phyloP scores from a whole-genome alignment of 371 early-diverging fungal genomes.

The Mucor ambiguus region DNA sequence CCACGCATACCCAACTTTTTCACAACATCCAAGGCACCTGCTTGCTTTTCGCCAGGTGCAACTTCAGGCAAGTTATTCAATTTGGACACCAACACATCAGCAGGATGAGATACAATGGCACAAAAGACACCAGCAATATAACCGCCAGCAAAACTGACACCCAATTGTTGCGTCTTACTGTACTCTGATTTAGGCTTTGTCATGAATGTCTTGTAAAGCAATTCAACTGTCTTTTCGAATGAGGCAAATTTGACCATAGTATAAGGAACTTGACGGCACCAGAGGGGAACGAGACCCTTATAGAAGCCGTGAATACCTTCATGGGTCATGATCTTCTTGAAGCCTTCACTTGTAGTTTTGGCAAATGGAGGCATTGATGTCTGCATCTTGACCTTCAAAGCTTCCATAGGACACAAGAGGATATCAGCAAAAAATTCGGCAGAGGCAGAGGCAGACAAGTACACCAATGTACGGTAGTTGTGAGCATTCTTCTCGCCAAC shows the following conservation, averaged over 20 bases:
- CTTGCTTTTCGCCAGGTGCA: slow-evolving; percentile 54
- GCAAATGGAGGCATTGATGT: slow-evolving; percentile 75
- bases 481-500: slow-evolving; percentile 77
- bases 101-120: slow-evolving; percentile 95
- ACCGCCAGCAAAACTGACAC: slow-evolving; percentile 85
- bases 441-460: slow-evolving; percentile 78
- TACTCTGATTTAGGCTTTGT: slow-evolving; percentile 76
- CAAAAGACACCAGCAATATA: slow-evolving; percentile 91
- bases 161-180: slow-evolving; percentile 76
- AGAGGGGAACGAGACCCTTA: slow-evolving; percentile 77
- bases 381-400: slow-evolving; percentile 81
- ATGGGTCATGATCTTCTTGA: slow-evolving; percentile 59
- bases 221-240: slow-evolving; percentile 80
- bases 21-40: slow-evolving; percentile 55
- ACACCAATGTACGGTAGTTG: slow-evolving; percentile 77
- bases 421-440: slow-evolving; percentile 91
- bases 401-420: slow-evolving; percentile 82
- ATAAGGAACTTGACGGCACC: slow-evolving; percentile 89
- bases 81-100: slow-evolving; percentile 93
- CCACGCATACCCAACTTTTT: slow-evolving; percentile 64
- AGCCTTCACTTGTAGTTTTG: slow-evolving; percentile 64
- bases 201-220: slow-evolving; percentile 71
- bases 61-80: slow-evolving; percentile 77
- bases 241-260: slow-evolving; percentile 96
- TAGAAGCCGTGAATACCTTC: slow-evolving; percentile 75